A percentile compares a stretch with the other conserved stretches of the same genome.
phyloP scores from a whole-genome alignment of 129 eudicot species.

The Erigeron canadensis region DNA sequence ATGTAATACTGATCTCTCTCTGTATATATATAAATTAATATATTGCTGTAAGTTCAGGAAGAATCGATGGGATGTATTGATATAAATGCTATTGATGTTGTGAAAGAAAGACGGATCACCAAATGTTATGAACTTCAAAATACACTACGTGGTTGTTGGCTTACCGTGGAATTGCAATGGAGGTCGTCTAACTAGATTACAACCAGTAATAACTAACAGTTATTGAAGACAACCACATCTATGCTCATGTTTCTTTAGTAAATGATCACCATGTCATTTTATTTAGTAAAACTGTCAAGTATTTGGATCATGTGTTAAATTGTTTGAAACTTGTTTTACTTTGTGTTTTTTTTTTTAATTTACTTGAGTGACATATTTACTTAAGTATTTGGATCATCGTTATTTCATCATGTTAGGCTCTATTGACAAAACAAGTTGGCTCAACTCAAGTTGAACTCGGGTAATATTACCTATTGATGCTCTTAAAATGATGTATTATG shows the following conservation, averaged over 20 bases:
- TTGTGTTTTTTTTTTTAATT: too few species aligned
- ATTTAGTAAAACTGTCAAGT: too few species aligned
- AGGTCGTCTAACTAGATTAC: constrained; percentile 33
- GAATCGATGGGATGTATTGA: constrained; percentile 45
- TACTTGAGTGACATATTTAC: too few species aligned
- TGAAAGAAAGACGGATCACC: constrained; percentile 52
- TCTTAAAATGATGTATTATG: too few species aligned
- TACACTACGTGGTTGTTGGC: constrained; percentile 48
- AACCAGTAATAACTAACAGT: background rate
- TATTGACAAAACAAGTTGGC: background rate
- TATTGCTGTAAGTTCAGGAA: constrained; percentile 40
- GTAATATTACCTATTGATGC: too few species aligned
- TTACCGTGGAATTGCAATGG: constrained; percentile 75
- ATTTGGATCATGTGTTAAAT: too few species aligned
- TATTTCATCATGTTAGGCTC: background rate
- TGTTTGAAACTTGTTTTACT: too few species aligned
- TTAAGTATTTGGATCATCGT: background rate
- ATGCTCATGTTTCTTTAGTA: too few species aligned
- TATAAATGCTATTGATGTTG: constrained; percentile 51
- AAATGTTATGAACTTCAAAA: constrained; percentile 57
- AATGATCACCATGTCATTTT: too few species aligned
- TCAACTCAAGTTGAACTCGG: background rate
- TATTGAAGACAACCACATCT: background rate
- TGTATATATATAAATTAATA: too few species aligned
- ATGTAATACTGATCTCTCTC: background rate